These are phyloP conservation scores for Paramecium caudatum DNA, from an alignment of 73 alveolate species.

Conservation along the genomic window DNA sequence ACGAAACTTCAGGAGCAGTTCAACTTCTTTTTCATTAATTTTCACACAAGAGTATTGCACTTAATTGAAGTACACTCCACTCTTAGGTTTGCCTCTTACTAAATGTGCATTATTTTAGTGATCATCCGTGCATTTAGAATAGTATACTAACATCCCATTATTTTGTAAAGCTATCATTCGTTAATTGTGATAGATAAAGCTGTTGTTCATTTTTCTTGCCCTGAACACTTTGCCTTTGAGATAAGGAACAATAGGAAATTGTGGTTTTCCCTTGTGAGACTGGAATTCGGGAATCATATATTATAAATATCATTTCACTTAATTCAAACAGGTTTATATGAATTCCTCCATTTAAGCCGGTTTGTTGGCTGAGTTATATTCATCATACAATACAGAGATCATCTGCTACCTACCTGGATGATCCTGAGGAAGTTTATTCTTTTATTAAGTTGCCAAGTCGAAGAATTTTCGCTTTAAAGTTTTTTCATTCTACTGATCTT, in stretches of 20 bases:
- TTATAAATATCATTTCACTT: slow-evolving; percentile 29
- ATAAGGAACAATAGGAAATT: background rate
- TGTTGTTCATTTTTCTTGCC: slow-evolving; percentile 16
- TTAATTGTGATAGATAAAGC: background rate
- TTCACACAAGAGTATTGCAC: background rate
- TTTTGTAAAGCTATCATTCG: slow-evolving; percentile 18
- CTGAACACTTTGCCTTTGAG: background rate
- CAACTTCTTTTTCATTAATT: slow-evolving; percentile 8
- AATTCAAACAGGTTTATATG: background rate
- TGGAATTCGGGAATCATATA: background rate
- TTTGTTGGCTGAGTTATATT: background rate
- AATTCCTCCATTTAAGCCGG: slow-evolving; percentile 49
- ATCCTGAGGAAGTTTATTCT: slow-evolving; percentile 40
- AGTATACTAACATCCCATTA: slow-evolving; percentile 13
- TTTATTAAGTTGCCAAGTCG: background rate
- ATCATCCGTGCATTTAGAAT: background rate
- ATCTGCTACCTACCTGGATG: slow-evolving; percentile 25
- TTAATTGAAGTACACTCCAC: slow-evolving; percentile 26
- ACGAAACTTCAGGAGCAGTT: background rate
- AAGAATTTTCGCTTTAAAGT: slow-evolving; percentile 43
- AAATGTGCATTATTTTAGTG: background rate
- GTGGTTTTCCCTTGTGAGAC: slow-evolving; percentile 14
- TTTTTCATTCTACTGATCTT: background rate
- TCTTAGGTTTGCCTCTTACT: background rate
- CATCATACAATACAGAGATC: slow-evolving; percentile 48